These are phyloP conservation scores for Emericellopsis terricola DNA, from an alignment of 495 filamentous ascomycete genomes.

Conservation along the genomic window DNA sequence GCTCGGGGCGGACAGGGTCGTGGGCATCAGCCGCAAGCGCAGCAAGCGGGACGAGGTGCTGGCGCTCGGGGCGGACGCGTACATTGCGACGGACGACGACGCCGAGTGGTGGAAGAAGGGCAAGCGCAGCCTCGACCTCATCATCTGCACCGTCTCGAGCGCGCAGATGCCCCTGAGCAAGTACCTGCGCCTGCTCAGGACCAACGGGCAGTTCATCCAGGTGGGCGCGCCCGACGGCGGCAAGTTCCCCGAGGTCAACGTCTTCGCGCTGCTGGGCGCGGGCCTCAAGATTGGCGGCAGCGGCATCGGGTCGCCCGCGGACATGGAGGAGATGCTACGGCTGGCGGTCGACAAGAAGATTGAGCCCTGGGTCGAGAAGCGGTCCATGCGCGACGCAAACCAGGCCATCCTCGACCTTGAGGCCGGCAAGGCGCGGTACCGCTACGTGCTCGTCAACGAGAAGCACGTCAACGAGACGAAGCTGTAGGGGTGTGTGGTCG, in stretches of 20 bases:
- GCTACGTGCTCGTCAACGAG: constrained; percentile 60
- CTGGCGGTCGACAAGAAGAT: constrained; percentile 61
- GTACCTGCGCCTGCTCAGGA: constrained; percentile 52
- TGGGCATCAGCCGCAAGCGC: constrained; percentile 55
- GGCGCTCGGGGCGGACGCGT: constrained; percentile 48
- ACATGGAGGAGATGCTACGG: constrained; percentile 66
- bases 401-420: constrained; percentile 49
- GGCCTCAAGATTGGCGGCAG: constrained; percentile 55
- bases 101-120: constrained; percentile 49
- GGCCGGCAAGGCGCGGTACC: constrained; percentile 51
- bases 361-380: constrained; percentile 53
- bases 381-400: constrained; percentile 59
- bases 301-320: constrained; percentile 50
- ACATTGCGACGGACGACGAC: constrained; percentile 70
- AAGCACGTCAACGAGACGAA: too few species aligned
- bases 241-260: constrained; percentile 32
- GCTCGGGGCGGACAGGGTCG: constrained; percentile 53
- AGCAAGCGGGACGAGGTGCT: constrained; percentile 53
- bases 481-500: too few species aligned
- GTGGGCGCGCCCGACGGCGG: constrained; percentile 43
- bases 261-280: constrained; percentile 53
- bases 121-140: constrained; percentile 49
- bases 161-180: constrained; percentile 52
- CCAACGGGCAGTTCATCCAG: constrained; percentile 61
- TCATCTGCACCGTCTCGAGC: constrained; percentile 61